Conservation (phyloP, 2,329 filamentous ascomycete species). For the Arthrinium phaeospermum region DNA sequence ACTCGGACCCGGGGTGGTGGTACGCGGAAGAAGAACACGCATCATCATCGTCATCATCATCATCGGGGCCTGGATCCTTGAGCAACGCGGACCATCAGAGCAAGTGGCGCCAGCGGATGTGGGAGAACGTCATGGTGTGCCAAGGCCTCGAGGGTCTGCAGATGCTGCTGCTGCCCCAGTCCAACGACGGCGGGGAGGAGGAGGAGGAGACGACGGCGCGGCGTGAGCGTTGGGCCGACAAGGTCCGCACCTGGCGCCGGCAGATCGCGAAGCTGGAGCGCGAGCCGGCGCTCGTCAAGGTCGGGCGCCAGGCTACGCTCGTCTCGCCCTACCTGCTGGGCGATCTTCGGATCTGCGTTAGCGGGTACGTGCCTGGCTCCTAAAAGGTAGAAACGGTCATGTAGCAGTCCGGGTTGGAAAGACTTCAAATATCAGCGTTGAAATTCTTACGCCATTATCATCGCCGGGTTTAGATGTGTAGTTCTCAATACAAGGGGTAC, state of each 20-base stretch:
- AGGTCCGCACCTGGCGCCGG: conserved; percentile 26
- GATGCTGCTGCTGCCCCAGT: conserved; percentile 21
- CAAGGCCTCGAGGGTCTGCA: conserved; percentile 27
- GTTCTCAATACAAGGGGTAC: too few relatives aligned
- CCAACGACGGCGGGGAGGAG: background rate
- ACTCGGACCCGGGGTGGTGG: conserved; percentile 18
- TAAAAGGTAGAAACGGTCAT: background rate
- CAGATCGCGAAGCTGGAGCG: conserved; percentile 24
- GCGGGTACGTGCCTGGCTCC: background rate
- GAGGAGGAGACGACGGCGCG: background rate
- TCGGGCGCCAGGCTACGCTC: conserved; percentile 22
- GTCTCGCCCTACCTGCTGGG: conserved; percentile 28
- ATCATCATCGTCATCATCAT: background rate
- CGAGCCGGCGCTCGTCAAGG: conserved; percentile 17
- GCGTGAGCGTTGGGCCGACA: conserved; percentile 22
- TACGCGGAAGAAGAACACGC: background rate
- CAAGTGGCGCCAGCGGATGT: conserved; percentile 23
- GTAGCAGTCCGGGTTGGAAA: too few relatives aligned
- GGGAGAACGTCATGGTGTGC: conserved; percentile 27
- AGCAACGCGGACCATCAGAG: background rate
- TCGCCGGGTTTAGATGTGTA: too few relatives aligned
- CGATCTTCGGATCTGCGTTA: conserved; percentile 24
- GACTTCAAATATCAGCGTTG: too few relatives aligned
- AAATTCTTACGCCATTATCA: too few relatives aligned
- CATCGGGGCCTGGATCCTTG: background rate